A percentile compares a stretch with the other conserved stretches of the same genome.
Conservation (phyloP, 306 rosid genomes). For the Prunus mira region DNA sequence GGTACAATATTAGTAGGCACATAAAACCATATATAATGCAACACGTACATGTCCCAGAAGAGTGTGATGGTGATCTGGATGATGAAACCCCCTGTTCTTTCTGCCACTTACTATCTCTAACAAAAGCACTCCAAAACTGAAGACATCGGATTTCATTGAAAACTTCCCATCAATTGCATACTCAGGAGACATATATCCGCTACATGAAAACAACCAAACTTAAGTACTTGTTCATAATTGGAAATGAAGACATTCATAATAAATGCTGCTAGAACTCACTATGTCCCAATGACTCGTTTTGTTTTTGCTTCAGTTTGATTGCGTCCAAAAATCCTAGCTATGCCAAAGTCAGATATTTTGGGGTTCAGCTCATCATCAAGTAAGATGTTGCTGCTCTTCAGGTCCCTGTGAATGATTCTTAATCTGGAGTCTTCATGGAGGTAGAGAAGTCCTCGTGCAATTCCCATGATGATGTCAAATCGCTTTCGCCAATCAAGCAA, state of each 20-base stretch:
- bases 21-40: background rate
- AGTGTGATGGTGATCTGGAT: slow-evolving; percentile 21
- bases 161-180: slow-evolving; percentile 29
- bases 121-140: slow-evolving; percentile 31
- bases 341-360: slow-evolving; percentile 33
- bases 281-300: slow-evolving; percentile 27
- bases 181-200: slow-evolving; percentile 33
- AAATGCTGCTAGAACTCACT: background rate
- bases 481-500: slow-evolving; percentile 22
- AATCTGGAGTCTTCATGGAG: slow-evolving; percentile 29
- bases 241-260: background rate
- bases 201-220: background rate
- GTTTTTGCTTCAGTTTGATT: slow-evolving; percentile 28
- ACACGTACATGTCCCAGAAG: slow-evolving; percentile 32
- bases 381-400: slow-evolving; percentile 29
- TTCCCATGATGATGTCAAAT: slow-evolving; percentile 21
- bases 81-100: slow-evolving; percentile 20
- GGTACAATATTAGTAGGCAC: background rate
- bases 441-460: slow-evolving; percentile 27
- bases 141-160: slow-evolving; percentile 28
- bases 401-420: slow-evolving; percentile 32
- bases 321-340: slow-evolving; percentile 27
- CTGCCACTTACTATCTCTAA: slow-evolving; percentile 25
- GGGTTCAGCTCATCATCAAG: slow-evolving; percentile 32
- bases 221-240: background rate